A percentile compares a stretch with the other conserved stretches of the same genome.
Evolutionary conservation across 208 protist species (phyloP).

Genomic region (Trypanosoma conorhini): DNA sequence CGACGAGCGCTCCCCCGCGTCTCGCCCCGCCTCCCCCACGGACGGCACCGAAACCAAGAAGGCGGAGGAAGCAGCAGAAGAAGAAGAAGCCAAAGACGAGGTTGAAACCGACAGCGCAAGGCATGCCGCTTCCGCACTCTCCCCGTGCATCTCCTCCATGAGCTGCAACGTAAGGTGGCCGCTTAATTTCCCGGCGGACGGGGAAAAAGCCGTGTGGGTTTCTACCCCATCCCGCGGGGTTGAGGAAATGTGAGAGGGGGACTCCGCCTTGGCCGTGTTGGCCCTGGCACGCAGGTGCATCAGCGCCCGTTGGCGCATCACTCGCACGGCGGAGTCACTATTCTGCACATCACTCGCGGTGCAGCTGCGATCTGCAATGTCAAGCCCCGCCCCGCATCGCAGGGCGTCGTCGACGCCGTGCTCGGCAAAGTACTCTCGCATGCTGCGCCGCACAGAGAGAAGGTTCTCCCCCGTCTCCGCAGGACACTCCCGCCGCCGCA

Average conservation of each 20-base stretch:
- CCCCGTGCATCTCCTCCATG: conserved; percentile 17
- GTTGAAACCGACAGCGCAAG: not conserved
- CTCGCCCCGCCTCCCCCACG: not conserved
- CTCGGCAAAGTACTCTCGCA: conserved; percentile 59
- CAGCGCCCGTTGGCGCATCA: conserved; percentile 43
- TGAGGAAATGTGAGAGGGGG: not conserved
- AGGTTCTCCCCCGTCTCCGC: conserved; percentile 46
- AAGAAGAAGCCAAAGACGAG: conserved; percentile 2
- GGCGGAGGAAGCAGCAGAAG: conserved; percentile 1
- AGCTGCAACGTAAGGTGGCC: conserved; percentile 6
- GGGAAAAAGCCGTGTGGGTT: not conserved
- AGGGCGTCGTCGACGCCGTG: conserved; percentile 54
- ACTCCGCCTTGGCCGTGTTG: not conserved
- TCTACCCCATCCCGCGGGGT: not conserved
- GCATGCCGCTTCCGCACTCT: not conserved
- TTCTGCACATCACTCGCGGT: conserved; percentile 48
- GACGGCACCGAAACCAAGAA: not conserved
- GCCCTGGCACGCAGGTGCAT: conserved; percentile 9
- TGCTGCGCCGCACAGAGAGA: conserved; percentile 38
- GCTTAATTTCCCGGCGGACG: not conserved
- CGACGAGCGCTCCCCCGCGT: not conserved
- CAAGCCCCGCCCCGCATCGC: conserved; percentile 31
- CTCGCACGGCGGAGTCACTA: conserved; percentile 37
- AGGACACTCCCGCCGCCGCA: conserved; percentile 13
- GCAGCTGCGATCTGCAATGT: conserved; percentile 34